These are phyloP conservation scores for Auricularia sp. DNA, from an alignment of 768 basidiomycete genomes.

Conservation along the genomic window DNA sequence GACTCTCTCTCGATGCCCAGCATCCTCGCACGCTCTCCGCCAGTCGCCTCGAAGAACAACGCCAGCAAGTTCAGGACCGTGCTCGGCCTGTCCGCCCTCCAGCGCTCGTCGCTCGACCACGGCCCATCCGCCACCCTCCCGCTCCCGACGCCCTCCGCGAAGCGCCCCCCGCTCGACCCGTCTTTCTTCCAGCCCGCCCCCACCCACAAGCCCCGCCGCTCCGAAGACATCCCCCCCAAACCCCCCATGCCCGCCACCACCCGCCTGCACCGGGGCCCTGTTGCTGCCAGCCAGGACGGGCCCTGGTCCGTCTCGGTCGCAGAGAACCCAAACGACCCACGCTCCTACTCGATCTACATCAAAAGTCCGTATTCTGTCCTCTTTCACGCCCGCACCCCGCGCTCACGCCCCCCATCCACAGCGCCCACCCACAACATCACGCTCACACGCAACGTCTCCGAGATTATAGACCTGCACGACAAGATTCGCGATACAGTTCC, in stretches of 20 bases:
- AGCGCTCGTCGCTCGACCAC: slow-evolving; percentile 2
- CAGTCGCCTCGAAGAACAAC: slow-evolving; percentile 1
- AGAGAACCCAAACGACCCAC: slow-evolving; percentile 65
- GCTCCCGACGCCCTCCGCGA: slow-evolving; percentile 2
- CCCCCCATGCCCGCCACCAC: slow-evolving; percentile 1
- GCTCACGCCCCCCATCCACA: slow-evolving; percentile 21
- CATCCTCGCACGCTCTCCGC: neutral
- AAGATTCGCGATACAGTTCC: slow-evolving; percentile 64
- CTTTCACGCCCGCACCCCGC: neutral
- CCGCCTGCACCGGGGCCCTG: neutral
- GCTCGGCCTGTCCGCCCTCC: slow-evolving; percentile 6
- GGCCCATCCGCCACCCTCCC: slow-evolving; percentile 1
- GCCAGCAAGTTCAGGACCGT: slow-evolving; percentile 7
- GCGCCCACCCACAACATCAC: slow-evolving; percentile 87
- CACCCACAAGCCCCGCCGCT: slow-evolving; percentile 1
- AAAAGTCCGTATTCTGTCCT: slow-evolving; percentile 56
- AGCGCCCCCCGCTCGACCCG: neutral
- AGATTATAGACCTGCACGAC: slow-evolving; percentile 71
- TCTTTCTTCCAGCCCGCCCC: neutral
- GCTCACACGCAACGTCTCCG: slow-evolving; percentile 64
- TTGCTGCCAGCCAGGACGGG: slow-evolving; percentile 42
- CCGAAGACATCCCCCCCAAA: neutral
- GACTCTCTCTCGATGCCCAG: neutral
- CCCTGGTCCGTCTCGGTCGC: slow-evolving; percentile 86
- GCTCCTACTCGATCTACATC: slow-evolving; percentile 74